Evolutionary conservation across 768 basidiomycete genomes (phyloP).

Genomic region (Crepidotus variabilis): DNA sequence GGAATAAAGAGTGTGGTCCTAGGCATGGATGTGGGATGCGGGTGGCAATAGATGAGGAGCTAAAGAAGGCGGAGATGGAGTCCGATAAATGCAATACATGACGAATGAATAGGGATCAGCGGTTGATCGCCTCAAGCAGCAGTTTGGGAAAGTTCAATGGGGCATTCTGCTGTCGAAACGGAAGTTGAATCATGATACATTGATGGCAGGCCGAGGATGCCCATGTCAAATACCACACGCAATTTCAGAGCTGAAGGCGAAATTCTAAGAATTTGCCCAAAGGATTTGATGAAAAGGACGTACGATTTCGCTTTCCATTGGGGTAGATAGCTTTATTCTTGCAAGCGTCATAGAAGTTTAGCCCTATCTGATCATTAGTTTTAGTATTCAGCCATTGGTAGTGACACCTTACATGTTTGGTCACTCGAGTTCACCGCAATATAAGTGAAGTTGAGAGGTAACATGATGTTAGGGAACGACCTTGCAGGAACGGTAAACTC

Average conservation of each 20-base stretch:
- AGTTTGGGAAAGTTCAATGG: constrained; percentile 58
- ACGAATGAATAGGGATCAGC: constrained; percentile 3
- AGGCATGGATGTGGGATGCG: constrained; percentile 1
- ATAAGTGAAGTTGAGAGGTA: constrained; percentile 87
- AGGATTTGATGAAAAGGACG: constrained; percentile 22
- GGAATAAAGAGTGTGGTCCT: neutral
- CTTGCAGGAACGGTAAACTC: constrained; percentile 63
- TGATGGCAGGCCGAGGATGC: constrained; percentile 65
- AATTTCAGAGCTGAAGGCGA: constrained; percentile 53
- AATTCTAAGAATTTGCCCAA: constrained; percentile 9
- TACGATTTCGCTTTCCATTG: constrained; percentile 57
- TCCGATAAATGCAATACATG: constrained; percentile 4
- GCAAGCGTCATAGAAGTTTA: constrained; percentile 76
- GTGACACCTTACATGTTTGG: constrained; percentile 61
- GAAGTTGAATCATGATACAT: constrained; percentile 50
- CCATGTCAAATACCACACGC: constrained; percentile 60
- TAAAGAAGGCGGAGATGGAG: constrained; percentile 1
- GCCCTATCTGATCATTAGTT: constrained; percentile 40
- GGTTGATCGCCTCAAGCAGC: constrained; percentile 29
- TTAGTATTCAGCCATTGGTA: constrained; percentile 3
- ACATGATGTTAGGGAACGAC: constrained; percentile 52
- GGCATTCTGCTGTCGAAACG: constrained; percentile 61
- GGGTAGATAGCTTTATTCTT: constrained; percentile 49
- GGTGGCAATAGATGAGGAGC: constrained; percentile 1
- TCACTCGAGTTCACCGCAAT: constrained; percentile 76